Conservation (phyloP, 2,329 filamentous ascomycete genomes). For the Nigrospora oryzae region DNA sequence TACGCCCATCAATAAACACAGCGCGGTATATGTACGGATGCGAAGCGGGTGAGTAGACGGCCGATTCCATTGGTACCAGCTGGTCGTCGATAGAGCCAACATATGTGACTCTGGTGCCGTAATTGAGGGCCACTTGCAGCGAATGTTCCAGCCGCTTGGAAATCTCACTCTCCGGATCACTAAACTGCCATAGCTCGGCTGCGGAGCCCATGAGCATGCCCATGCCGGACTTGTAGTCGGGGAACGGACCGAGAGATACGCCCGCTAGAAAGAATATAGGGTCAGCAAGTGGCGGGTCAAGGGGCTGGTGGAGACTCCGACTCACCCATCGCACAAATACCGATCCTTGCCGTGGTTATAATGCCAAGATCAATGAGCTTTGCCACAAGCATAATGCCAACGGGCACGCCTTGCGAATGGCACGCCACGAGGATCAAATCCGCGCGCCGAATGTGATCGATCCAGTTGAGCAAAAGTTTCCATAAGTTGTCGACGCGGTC, state of each 20-base stretch:
- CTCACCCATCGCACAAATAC: slow-evolving; percentile 69
- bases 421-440: slow-evolving; percentile 90
- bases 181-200: slow-evolving; percentile 93
- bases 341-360: slow-evolving; percentile 66
- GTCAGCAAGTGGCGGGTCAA: slow-evolving; percentile 2
- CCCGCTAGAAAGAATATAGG: slow-evolving; percentile 45
- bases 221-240: slow-evolving; percentile 82
- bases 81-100: slow-evolving; percentile 96
- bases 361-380: slow-evolving; percentile 89
- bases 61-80: slow-evolving; percentile 88
- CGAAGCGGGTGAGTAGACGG: slow-evolving; percentile 73
- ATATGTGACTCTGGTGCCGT: slow-evolving; percentile 78
- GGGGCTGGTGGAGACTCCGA: neutral
- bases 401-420: slow-evolving; percentile 92
- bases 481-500: slow-evolving; percentile 88
- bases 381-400: slow-evolving; percentile 83
- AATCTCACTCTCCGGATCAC: slow-evolving; percentile 70
- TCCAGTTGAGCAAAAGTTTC: slow-evolving; percentile 92
- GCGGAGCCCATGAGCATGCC: slow-evolving; percentile 81
- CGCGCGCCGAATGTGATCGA: slow-evolving; percentile 77
- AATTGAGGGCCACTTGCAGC: slow-evolving; percentile 63
- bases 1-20: slow-evolving; percentile 89
- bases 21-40: slow-evolving; percentile 93
- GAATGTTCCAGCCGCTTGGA: slow-evolving; percentile 74
- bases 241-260: slow-evolving; percentile 86